These are phyloP conservation scores for Neurospora sublineolata DNA, from an alignment of 495 filamentous ascomycete genomes.

Conservation along the genomic window DNA sequence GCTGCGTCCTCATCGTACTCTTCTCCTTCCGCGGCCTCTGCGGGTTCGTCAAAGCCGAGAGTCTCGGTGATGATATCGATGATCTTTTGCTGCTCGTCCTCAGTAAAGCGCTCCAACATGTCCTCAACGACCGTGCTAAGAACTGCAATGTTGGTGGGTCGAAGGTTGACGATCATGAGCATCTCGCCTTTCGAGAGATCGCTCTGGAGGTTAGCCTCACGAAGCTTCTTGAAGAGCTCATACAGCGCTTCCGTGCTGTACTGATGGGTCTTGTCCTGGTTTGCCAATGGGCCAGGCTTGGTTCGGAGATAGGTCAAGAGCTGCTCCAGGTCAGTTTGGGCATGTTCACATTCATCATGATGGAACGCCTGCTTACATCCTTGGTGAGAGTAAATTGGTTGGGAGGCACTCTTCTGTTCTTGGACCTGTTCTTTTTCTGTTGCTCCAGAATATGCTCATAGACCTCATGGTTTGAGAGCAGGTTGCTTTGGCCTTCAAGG, in stretches of 20 bases:
- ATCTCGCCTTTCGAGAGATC: constrained; percentile 36
- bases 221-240: constrained; percentile 26
- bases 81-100: constrained; percentile 31
- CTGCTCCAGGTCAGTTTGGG: constrained; percentile 9
- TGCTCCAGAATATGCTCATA: constrained; percentile 33
- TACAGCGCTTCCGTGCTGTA: constrained; percentile 23
- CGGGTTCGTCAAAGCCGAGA: constrained; percentile 24
- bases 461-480: constrained; percentile 39
- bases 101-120: constrained; percentile 32
- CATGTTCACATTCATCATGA: constrained; percentile 1
- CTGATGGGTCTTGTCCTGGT: constrained; percentile 27
- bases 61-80: constrained; percentile 30
- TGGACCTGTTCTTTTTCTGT: constrained; percentile 25
- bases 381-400: constrained; percentile 20
- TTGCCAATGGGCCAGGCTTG: constrained; percentile 30
- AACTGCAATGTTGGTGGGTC: constrained; percentile 23
- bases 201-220: constrained; percentile 17
- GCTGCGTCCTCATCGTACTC: constrained; percentile 15
- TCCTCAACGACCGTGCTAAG: constrained; percentile 35
- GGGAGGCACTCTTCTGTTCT: constrained; percentile 28
- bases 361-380: constrained; percentile 6
- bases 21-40: constrained; percentile 8
- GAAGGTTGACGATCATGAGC: constrained; percentile 35
- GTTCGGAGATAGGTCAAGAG: constrained; percentile 28
- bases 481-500: constrained; percentile 33